Evolutionary conservation across 208 protist species (phyloP), one percentile per base, ranked within the genome.

Genomic region (Wallacemonas sp.): DNA sequence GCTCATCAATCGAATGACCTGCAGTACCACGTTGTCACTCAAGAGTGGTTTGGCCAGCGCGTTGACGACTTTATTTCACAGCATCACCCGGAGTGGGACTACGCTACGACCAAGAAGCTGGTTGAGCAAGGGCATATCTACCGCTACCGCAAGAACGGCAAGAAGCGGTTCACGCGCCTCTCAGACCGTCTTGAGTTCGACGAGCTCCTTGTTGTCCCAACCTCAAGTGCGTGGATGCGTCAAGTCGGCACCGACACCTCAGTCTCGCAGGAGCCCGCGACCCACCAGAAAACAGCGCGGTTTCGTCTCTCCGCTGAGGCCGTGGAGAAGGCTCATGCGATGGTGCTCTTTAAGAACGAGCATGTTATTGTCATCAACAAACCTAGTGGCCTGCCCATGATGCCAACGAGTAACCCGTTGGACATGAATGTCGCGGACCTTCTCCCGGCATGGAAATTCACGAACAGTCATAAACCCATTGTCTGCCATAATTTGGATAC

Each of bases 281-380:
- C 13, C n/a, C 8, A n/a, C 24, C 21, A n/a, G 24, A 24, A 36
- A 39, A 29, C 45, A 71, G 46, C 60, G 26, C 19, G 44, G 2
- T 88, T 94, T 68, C 77, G 78, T 39, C 76, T 96, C 10, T 93
- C 90, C 3, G 39, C 73, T 15, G 64, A 81, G 55, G 82, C 81
- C 30, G 55, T 81, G 4, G 83, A 94, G 63, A 85, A 81, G 74
- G 91, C 91, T 33, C 87, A 92, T 63, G 78, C 89, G 38, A 96
- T 95, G 92, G 90, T 97, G 30, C 72, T 98, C 13, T 98, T 97
- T 71, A 98, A 95, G 72, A 98, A 97, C 64, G 89, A 97, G 54
- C 86, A 98, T 63, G 88, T 96, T 30, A 85, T 98, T 63, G 92
- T 97, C 19, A 91, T 98, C 57, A 97, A 98, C 73, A 98, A 98